phyloP scores from a whole-genome alignment of 495 filamentous ascomycete genomes.

The Aspergillus taichungensis region DNA sequence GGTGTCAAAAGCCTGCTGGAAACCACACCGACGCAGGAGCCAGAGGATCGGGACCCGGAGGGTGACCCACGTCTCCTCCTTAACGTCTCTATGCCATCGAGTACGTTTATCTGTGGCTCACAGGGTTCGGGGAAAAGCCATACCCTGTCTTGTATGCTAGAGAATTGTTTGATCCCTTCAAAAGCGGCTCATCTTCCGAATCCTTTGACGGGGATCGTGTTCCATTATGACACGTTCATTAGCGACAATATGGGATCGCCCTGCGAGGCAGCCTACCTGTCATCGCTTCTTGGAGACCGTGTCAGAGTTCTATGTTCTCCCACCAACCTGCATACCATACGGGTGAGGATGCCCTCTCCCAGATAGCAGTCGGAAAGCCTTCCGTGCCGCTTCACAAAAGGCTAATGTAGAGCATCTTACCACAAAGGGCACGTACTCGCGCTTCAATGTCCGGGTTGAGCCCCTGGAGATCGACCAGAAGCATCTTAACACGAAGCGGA shows the following conservation, averaged over 20 bases:
- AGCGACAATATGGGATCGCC: conserved; percentile 43
- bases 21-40: neutral
- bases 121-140: conserved; percentile 74
- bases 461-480: conserved; percentile 47
- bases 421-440: conserved; percentile 12
- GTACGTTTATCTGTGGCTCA: conserved; percentile 66
- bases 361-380: neutral
- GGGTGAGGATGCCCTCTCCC: conserved; percentile 17
- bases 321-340: conserved; percentile 45
- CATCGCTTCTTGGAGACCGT: conserved; percentile 41
- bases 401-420: conserved; percentile 4
- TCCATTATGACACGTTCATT: conserved; percentile 59
- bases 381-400: no score
- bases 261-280: conserved; percentile 63
- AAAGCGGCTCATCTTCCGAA: conserved; percentile 31
- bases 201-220: conserved; percentile 56
- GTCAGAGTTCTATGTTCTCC: conserved; percentile 58
- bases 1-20: conserved; percentile 3
- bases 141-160: conserved; percentile 60
- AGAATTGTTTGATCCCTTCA: conserved; percentile 47
- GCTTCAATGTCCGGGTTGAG: conserved; percentile 38
- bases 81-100: conserved; percentile 60
- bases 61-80: conserved; percentile 49
- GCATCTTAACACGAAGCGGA: conserved; percentile 53
- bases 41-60: conserved; percentile 13